These are phyloP conservation scores for Leishmania guyanensis DNA, from an alignment of 208 protist genomes.

Conservation along the genomic window DNA sequence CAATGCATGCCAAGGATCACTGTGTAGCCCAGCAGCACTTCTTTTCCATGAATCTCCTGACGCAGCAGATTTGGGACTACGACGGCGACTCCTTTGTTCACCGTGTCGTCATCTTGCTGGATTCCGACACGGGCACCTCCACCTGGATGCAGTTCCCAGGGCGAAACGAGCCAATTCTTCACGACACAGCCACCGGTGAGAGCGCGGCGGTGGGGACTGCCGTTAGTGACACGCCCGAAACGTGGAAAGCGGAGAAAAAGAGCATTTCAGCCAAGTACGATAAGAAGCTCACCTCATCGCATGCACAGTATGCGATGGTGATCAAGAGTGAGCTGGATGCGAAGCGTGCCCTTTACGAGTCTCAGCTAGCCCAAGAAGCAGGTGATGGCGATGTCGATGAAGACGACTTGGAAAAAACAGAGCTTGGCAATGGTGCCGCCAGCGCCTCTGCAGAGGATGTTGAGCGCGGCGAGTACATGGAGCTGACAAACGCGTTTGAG, in stretches of 20 bases:
- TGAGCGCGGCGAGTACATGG: slow-evolving; percentile 22
- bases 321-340: slow-evolving; percentile 80
- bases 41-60: slow-evolving; percentile 91
- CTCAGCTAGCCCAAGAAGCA: slow-evolving; percentile 21
- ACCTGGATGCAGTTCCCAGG: slow-evolving; percentile 77
- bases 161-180: slow-evolving; percentile 45
- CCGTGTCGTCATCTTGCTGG: slow-evolving; percentile 69
- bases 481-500: slow-evolving; percentile 28
- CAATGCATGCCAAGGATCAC: slow-evolving; percentile 90
- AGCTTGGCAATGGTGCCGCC: neutral
- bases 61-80: slow-evolving; percentile 94
- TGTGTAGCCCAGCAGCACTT: slow-evolving; percentile 61
- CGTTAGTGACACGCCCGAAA: slow-evolving; percentile 15
- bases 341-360: slow-evolving; percentile 60
- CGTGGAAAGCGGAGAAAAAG: slow-evolving; percentile 68
- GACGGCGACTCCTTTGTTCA: slow-evolving; percentile 90
- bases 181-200: slow-evolving; percentile 12
- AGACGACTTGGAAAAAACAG: neutral
- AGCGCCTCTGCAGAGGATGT: slow-evolving; percentile 5
- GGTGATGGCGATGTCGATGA: neutral
- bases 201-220: slow-evolving; percentile 5
- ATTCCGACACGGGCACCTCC: slow-evolving; percentile 56
- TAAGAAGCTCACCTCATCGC: slow-evolving; percentile 68
- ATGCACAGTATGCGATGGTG: slow-evolving; percentile 74
- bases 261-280: slow-evolving; percentile 83